Conservation (phyloP, 345 rosid genomes). For the Euclidium syriacum region DNA sequence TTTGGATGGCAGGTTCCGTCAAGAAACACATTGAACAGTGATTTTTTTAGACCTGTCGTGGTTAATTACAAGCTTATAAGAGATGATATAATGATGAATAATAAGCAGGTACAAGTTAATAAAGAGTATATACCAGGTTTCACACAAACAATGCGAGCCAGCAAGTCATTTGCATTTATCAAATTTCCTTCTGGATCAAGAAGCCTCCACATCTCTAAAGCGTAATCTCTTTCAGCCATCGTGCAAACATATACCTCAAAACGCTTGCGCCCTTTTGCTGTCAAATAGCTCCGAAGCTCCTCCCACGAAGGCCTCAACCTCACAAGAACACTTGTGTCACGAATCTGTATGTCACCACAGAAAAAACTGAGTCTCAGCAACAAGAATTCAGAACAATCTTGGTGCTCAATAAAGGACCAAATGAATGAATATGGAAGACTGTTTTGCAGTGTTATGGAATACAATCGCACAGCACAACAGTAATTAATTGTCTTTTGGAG, state of each 20-base stretch:
- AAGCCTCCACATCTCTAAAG: slow-evolving; percentile 99
- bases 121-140: slow-evolving; percentile 58
- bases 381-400: background rate
- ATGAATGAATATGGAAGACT: background rate
- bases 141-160: slow-evolving; percentile 88
- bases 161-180: slow-evolving; percentile 65
- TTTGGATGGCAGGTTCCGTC: slow-evolving; percentile 91
- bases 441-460: background rate
- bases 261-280: slow-evolving; percentile 94
- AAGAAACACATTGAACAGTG: slow-evolving; percentile 83
- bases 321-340: slow-evolving; percentile 99
- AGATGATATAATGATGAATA: background rate
- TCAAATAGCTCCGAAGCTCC: slow-evolving; percentile 85
- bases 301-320: slow-evolving; percentile 99
- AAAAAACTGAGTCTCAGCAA: background rate
- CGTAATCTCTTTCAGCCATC: slow-evolving; percentile 99
- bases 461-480: background rate
- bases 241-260: slow-evolving; percentile 99
- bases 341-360: slow-evolving; percentile 51
- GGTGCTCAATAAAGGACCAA: slow-evolving; percentile 1
- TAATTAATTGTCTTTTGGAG: background rate
- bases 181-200: slow-evolving; percentile 96
- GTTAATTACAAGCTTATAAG: slow-evolving; percentile 19
- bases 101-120: slow-evolving; percentile 1
- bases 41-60: slow-evolving; percentile 65